Base-by-base conservation (phyloP, 2,329 filamentous ascomycete genomes). In the Pseudonectria foliicola region DNA sequence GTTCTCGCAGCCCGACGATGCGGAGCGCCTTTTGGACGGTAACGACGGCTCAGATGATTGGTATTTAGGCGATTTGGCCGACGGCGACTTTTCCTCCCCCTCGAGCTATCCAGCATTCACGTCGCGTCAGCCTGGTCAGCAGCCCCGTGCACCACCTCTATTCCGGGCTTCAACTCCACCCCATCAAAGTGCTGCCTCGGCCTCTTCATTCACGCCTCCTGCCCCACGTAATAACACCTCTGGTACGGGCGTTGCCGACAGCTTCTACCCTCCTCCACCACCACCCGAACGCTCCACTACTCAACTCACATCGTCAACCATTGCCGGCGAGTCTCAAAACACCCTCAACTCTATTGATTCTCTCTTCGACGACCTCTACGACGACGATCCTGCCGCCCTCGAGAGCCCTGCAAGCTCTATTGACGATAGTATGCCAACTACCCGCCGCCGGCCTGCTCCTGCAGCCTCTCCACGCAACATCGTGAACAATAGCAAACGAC, bases 11-110 rank as follows among this genome's bases (percentile, higher is more conserved):
- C 18, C 18, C 18, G 18, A 21, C 18, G 18, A 21, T 21, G 18
- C 18, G 5, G 18, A 8, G 8, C 18, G 18, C 18, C 18, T 6
- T 21, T 5, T 21, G 18, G 8, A 21, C 8, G 18, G 5, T 8
- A 21, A 21, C 18, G 18, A 21, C 18, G 18, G 18, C 8, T 21
- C 18, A 21, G 51, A 57, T 15, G 47, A 56, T 27, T 36, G 43
- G 12, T 49, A 48, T 25, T 40, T 62, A 13, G 34, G 34, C 27
- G 44, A 39, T n/a, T 35, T 63, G 16, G 40, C 46, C 27, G 49
- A 54, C 26, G 39, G 39, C 33, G 50, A 59, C 11, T 59, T 60
- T 34, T 62, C 59, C 8, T 63, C 60, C 3, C 60, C 60, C 14
- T 61, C 61, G 13, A 51, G 43, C 11, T 62, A 62, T 32, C 56